Conservation (phyloP, 2,329 filamentous ascomycete genomes). For the Epichloe typhina region DNA sequence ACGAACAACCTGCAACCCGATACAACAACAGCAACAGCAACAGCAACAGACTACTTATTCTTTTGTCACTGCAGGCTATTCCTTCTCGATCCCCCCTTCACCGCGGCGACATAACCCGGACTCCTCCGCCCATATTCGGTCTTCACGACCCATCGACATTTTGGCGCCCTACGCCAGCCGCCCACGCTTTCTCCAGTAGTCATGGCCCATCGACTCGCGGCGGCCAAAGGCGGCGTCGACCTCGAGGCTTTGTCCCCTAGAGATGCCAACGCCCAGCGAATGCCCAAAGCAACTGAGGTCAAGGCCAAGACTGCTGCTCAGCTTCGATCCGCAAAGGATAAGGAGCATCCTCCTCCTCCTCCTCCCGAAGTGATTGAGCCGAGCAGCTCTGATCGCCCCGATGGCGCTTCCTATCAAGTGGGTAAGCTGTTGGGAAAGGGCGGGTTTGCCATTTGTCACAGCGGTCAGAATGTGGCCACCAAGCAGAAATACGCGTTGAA, state of each 20-base stretch:
- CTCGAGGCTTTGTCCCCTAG: conserved; percentile 52
- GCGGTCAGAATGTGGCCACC: conserved; percentile 51
- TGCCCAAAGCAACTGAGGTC: conserved; percentile 33
- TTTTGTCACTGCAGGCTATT: background rate
- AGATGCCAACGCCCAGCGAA: conserved; percentile 48
- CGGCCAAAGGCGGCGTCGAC: conserved; percentile 35
- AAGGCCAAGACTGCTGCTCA: conserved; percentile 40
- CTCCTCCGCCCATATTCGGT: background rate
- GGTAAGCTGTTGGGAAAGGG: conserved; percentile 67
- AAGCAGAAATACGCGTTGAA: conserved; percentile 63
- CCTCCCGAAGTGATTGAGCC: conserved; percentile 47
- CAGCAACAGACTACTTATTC: background rate
- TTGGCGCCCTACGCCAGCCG: conserved; percentile 1
- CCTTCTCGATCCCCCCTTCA: background rate
- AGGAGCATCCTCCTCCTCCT: conserved; percentile 54
- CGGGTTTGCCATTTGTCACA: conserved; percentile 72
- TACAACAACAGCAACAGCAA: background rate
- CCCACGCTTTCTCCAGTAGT: conserved; percentile 5
- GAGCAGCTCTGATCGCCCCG: conserved; percentile 52
- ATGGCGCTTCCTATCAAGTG: conserved; percentile 61
- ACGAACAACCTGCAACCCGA: background rate
- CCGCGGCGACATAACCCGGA: background rate
- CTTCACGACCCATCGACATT: background rate
- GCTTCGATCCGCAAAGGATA: conserved; percentile 45
- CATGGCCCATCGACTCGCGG: conserved; percentile 37